A percentile compares a stretch with the other conserved stretches of the same genome.
phyloP scores from a whole-genome alignment of 2,329 filamentous ascomycete genomes.

The Aspergillus sp. region DNA sequence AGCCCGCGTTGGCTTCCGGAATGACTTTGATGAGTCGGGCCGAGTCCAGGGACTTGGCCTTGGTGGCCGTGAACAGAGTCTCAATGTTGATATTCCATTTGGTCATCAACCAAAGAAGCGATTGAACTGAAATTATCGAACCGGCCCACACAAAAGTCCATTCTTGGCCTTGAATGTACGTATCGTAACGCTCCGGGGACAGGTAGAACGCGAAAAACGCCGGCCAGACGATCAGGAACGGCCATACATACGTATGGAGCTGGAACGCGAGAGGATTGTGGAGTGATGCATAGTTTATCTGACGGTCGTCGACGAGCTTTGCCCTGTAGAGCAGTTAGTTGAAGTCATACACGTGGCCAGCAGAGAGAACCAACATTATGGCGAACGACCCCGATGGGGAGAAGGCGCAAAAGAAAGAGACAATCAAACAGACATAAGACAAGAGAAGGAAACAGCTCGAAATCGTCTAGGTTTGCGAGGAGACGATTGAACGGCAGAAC shows the following conservation, averaged over 20 bases:
- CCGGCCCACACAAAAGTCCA: slow-evolving; percentile 97
- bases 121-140: slow-evolving; percentile 77
- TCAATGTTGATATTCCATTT: slow-evolving; percentile 92
- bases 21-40: slow-evolving; percentile 88
- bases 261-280: slow-evolving; percentile 75
- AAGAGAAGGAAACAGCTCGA: slow-evolving; percentile 3
- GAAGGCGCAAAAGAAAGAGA: slow-evolving; percentile 2
- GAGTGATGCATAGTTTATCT: slow-evolving; percentile 80
- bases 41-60: slow-evolving; percentile 58
- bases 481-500: no score
- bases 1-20: slow-evolving; percentile 78
- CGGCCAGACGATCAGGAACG: slow-evolving; percentile 86
- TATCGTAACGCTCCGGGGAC: slow-evolving; percentile 72
- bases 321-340: slow-evolving; percentile 42
- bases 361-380: slow-evolving; percentile 26
- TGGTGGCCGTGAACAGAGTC: slow-evolving; percentile 69
- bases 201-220: slow-evolving; percentile 83
- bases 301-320: slow-evolving; percentile 80
- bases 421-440: slow-evolving; percentile 19
- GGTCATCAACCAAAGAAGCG: slow-evolving; percentile 86
- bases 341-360: no score
- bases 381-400: slow-evolving; percentile 12
- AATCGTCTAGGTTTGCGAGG: slow-evolving; percentile 1
- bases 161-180: slow-evolving; percentile 84
- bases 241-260: slow-evolving; percentile 85